These are phyloP conservation scores for Austroboletus olivaceoglutinosus DNA, from an alignment of 1,284 basidiomycete species.

Conservation along the genomic window DNA sequence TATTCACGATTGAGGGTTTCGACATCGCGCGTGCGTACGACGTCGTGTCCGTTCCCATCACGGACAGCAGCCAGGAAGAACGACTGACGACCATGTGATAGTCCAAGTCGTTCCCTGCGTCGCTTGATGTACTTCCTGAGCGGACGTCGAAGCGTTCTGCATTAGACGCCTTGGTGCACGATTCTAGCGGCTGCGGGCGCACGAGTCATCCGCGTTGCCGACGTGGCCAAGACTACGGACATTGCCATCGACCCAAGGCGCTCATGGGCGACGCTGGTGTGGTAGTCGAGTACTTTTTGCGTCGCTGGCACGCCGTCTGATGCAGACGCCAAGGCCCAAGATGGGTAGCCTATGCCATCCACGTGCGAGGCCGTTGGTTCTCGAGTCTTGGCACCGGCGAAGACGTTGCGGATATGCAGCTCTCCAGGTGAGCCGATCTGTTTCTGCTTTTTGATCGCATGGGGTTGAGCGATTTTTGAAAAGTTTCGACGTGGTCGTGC, in stretches of 20 bases:
- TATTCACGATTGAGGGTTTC: slow-evolving; percentile 32
- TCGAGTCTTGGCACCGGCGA: slow-evolving; percentile 19
- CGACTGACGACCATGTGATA: slow-evolving; percentile 30
- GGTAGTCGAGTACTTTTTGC: slow-evolving; percentile 28
- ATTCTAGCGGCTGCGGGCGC: slow-evolving; percentile 18
- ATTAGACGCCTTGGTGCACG: slow-evolving; percentile 17
- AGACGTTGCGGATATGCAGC: not conserved
- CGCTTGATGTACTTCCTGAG: slow-evolving; percentile 3
- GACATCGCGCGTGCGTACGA: slow-evolving; percentile 31
- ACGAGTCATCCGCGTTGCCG: slow-evolving; percentile 24
- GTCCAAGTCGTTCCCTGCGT: slow-evolving; percentile 23
- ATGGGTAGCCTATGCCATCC: slow-evolving; percentile 11
- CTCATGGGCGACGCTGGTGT: slow-evolving; percentile 17
- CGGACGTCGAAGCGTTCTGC: slow-evolving; percentile 14
- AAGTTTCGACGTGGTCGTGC: slow-evolving; percentile 21
- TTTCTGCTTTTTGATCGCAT: too few species aligned
- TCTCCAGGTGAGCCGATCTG: slow-evolving; percentile 22
- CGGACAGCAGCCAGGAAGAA: slow-evolving; percentile 23
- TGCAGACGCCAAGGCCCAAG: slow-evolving; percentile 27
- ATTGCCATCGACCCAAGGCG: slow-evolving; percentile 12
- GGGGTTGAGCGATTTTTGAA: not conserved
- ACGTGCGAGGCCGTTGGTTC: slow-evolving; percentile 15
- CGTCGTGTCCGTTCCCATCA: slow-evolving; percentile 23
- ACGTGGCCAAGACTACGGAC: slow-evolving; percentile 18
- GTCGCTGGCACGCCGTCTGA: slow-evolving; percentile 16